These are phyloP conservation scores for Leptosphaerulina australis DNA, from an alignment of 2,329 filamentous ascomycete species.

Conservation along the genomic window DNA sequence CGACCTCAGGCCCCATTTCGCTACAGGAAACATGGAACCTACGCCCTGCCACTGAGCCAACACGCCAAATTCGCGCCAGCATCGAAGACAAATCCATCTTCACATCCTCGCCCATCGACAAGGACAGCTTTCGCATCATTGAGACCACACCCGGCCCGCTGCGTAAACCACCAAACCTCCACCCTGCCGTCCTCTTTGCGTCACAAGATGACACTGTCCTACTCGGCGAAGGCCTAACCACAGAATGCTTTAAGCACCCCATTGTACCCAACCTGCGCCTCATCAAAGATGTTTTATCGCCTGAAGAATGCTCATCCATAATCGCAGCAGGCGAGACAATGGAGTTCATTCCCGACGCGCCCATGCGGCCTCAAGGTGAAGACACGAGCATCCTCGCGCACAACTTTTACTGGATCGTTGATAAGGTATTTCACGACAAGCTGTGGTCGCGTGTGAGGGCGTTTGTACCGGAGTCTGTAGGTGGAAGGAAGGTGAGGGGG, in stretches of 20 bases:
- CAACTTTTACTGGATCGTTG: constrained; percentile 76
- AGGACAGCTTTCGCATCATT: constrained; percentile 60
- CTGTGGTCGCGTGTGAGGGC: constrained; percentile 67
- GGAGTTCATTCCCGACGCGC: constrained; percentile 70
- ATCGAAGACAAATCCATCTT: constrained; percentile 61
- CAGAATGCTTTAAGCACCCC: constrained; percentile 65
- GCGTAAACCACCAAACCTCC: constrained; percentile 71
- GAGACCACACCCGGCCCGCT: constrained; percentile 65
- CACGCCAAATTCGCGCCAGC: constrained; percentile 60
- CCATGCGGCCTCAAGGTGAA: constrained; percentile 69
- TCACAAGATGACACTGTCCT: constrained; percentile 63
- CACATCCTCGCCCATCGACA: constrained; percentile 36
- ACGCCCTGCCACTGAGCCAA: constrained; percentile 49
- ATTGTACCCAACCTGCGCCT: constrained; percentile 67
- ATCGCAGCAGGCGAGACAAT: constrained; percentile 70
- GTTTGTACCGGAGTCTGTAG: constrained; percentile 62
- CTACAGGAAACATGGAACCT: constrained; percentile 68
- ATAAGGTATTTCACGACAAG: constrained; percentile 65
- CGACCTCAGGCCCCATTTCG: constrained; percentile 57
- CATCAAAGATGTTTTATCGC: constrained; percentile 64
- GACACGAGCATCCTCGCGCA: constrained; percentile 68
- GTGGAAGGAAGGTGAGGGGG: constrained; percentile 64
- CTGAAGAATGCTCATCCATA: constrained; percentile 68
- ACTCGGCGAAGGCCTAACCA: constrained; percentile 54
- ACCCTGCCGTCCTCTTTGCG: constrained; percentile 69